These are phyloP conservation scores for Adansonia madagascariensis DNA, from an alignment of 441 rosid species.

Conservation along the genomic window DNA sequence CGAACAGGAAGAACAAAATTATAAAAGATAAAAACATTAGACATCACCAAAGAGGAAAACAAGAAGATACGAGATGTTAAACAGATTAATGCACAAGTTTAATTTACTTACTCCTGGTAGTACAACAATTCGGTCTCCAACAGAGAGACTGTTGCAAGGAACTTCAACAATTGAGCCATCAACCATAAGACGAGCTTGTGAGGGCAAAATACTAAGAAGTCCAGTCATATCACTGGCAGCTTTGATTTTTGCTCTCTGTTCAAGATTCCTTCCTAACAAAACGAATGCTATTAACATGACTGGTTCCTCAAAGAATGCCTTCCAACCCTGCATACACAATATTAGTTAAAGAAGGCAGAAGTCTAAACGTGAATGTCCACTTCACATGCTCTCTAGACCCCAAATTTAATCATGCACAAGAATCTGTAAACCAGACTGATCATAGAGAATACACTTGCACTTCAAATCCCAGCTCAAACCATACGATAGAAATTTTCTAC, in stretches of 20 bases:
- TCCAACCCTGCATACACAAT: slow-evolving; percentile 82
- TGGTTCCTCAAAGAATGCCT: slow-evolving; percentile 95
- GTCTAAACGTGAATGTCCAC: slow-evolving; percentile 25
- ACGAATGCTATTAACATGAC: slow-evolving; percentile 95
- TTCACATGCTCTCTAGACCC: slow-evolving; percentile 14
- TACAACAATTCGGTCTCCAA: slow-evolving; percentile 84
- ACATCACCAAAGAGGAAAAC: slow-evolving; percentile 2
- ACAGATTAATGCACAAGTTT: slow-evolving; percentile 23
- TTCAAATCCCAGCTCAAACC: slow-evolving; percentile 2
- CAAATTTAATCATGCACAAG: slow-evolving; percentile 12
- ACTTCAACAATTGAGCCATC: slow-evolving; percentile 75
- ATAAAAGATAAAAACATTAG: neutral
- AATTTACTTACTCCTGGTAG: slow-evolving; percentile 84
- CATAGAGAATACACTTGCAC: neutral
- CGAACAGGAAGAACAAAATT: neutral
- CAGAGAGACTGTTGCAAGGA: slow-evolving; percentile 76
- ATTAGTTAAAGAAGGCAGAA: slow-evolving; percentile 33
- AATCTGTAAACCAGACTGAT: neutral
- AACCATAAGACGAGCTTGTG: slow-evolving; percentile 91
- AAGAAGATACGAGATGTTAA: slow-evolving; percentile 34
- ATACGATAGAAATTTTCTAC: neutral
- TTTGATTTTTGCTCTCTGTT: slow-evolving; percentile 96
- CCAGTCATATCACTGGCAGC: slow-evolving; percentile 98
- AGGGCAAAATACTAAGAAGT: slow-evolving; percentile 81
- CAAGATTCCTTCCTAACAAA: slow-evolving; percentile 94